Percentiles rank a stretch among this genome's conserved stretches.
Evolutionary conservation across 148 eudicot species (phyloP).

Genomic region (Arbutus unedo): DNA sequence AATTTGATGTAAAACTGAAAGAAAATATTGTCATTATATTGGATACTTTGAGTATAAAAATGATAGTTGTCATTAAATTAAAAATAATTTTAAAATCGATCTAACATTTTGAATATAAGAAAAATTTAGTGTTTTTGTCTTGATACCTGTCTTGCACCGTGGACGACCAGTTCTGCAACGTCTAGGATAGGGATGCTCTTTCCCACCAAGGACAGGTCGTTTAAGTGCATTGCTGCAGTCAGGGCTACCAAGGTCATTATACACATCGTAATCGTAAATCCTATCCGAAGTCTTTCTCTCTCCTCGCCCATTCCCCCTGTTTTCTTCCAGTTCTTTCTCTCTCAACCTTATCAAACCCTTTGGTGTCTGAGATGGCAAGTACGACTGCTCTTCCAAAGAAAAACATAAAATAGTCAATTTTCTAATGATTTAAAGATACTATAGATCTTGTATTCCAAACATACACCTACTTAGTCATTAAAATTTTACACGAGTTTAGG

Average conservation of each 20-base stretch:
- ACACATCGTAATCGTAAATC: constrained; percentile 77
- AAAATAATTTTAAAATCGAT: too few relatives aligned
- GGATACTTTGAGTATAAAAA: too few relatives aligned
- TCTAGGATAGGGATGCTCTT: constrained; percentile 59
- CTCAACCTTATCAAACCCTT: constrained; percentile 52
- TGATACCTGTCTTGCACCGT: constrained; percentile 37
- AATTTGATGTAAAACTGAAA: too few relatives aligned
- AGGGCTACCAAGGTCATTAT: constrained; percentile 70
- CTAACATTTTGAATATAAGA: too few relatives aligned
- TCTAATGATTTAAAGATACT: background rate
- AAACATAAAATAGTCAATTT: background rate
- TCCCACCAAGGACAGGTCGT: constrained; percentile 66
- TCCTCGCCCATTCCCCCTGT: constrained; percentile 61
- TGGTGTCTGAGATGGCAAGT: constrained; percentile 70
- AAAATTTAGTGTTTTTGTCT: too few relatives aligned
- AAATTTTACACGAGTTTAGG: too few relatives aligned
- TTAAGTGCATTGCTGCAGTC: constrained; percentile 29
- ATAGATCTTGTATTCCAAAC: too few relatives aligned
- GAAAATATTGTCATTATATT: too few relatives aligned
- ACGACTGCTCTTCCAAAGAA: constrained; percentile 37
- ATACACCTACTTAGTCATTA: too few relatives aligned
- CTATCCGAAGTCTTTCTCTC: constrained; percentile 52
- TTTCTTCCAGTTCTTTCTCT: constrained; percentile 32
- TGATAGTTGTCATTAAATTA: too few relatives aligned
- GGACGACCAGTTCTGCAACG: constrained; percentile 72